Evolutionary conservation across 441 rosid genomes (phyloP).

Genomic region (Adansonia rubrostipa): DNA sequence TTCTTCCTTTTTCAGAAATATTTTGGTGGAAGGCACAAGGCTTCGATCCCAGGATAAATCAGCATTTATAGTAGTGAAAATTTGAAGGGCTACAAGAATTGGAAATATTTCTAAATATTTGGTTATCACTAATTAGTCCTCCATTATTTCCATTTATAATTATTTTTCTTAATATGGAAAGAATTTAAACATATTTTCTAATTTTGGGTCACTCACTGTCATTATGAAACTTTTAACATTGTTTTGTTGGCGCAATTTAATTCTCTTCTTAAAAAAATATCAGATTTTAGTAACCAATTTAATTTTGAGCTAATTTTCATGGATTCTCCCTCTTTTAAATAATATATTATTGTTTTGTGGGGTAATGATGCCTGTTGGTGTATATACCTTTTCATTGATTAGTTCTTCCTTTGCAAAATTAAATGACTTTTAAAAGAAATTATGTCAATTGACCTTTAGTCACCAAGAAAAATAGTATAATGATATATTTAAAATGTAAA

Average conservation of each 20-base stretch:
- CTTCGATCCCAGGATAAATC: neutral
- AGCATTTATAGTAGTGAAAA: neutral
- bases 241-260: conserved; percentile 25
- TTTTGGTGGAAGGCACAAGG: neutral
- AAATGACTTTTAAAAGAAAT: too few species aligned
- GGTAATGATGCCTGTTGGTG: neutral
- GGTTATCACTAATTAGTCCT: neutral
- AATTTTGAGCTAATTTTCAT: neutral
- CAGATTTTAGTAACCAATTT: neutral
- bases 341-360: too few species aligned
- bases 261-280: neutral
- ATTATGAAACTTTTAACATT: conserved; percentile 25
- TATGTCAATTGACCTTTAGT: too few species aligned
- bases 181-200: conserved; percentile 4
- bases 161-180: conserved; percentile 6
- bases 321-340: neutral
- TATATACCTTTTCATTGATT: neutral
- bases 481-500: neutral
- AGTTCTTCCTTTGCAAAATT: neutral
- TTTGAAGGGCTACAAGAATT: neutral
- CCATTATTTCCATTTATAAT: conserved; percentile 20
- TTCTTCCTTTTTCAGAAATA: neutral
- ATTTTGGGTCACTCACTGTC: neutral
- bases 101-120: conserved; percentile 15
- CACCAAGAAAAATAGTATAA: too few species aligned